Evolutionary conservation across 2,329 filamentous ascomycete genomes (phyloP), one percentile per base, ranked within the genome.

Genomic region (Pseudocercospora pini-densiflorae): DNA sequence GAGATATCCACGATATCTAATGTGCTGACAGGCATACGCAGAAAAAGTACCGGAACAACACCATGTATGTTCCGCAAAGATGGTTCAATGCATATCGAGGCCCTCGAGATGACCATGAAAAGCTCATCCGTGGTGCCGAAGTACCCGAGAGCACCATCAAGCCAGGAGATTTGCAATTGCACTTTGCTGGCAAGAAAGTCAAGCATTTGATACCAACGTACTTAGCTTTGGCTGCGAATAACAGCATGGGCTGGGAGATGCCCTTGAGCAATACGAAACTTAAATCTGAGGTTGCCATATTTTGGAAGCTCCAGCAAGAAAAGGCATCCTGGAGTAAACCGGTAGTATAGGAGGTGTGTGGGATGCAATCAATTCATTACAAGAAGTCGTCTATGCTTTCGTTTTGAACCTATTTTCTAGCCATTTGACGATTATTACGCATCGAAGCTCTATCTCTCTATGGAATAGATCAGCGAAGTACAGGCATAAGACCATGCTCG

Each of bases 61-160:
- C 62, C 14, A 29, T 53, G 14, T 59, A 45, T 23, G 62, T 65
- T 14, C 73, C 71, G 10, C 67, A 69, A 23, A 31, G 62, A 5
- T 75, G 73, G 73, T 74, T 70, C 67, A 74, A 75, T 57, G 68
- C 71, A 5, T 72, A 68, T 31, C n/a, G 62, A 23, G 55, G 55
- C 1, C 55, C 55, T n/a, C 43, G 55, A 21, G 29, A 64, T 40
- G 43, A 33, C 8, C 21, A 29, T 10, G 55, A 59, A 10, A 62
- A 69, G 27, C 73, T 84, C 3, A 84, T 82, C 2, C 57, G 36
- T 33, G 68, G 29, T 7, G 66, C 61, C 33, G 65, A 70, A n/a
- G 63, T 60, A 29, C 43, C 36, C 2, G 40, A 29, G 5, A 64
- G 55, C 45, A 64, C 55, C 5, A 51, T 64, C 29, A 47, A 63